Percentiles rank a stretch among this genome's conserved stretches.
Evolutionary conservation across 768 basidiomycete species (phyloP).

Genomic region (Scleroderma citrinum): DNA sequence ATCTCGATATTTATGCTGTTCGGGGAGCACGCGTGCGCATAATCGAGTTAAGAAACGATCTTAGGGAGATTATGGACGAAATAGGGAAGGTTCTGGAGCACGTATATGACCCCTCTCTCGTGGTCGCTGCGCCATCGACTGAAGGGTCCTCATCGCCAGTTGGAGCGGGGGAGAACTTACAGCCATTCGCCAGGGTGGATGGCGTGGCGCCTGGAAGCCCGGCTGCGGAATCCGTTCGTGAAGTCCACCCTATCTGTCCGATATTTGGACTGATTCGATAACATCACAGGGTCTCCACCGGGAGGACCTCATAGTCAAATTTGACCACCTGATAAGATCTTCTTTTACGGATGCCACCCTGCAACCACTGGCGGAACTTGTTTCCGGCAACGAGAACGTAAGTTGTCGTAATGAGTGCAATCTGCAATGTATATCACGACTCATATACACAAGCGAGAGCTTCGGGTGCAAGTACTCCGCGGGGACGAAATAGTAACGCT

Average conservation of each 20-base stretch:
- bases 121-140: conserved; percentile 9
- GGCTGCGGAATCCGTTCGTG: conserved; percentile 70
- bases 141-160: conserved; percentile 19
- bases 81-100: conserved; percentile 64
- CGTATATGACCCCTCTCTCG: conserved; percentile 50
- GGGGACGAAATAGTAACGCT: conserved; percentile 40
- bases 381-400: conserved; percentile 75
- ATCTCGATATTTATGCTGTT: conserved; percentile 81
- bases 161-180: conserved; percentile 11
- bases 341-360: conserved; percentile 53
- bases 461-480: conserved; percentile 56
- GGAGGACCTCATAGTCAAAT: conserved; percentile 68
- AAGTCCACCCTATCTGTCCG: conserved; percentile 6
- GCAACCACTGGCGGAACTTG: conserved; percentile 66
- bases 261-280: conserved; percentile 2
- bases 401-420: conserved; percentile 18
- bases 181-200: conserved; percentile 78
- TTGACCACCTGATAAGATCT: conserved; percentile 53
- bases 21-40: conserved; percentile 69
- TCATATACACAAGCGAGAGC: conserved; percentile 41
- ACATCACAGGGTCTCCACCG: conserved; percentile 53
- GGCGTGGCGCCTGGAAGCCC: conserved; percentile 78
- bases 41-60: conserved; percentile 79
- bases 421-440: not conserved
- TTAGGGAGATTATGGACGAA: conserved; percentile 54